Base-by-base conservation (phyloP, 108 stramenopile species). In the Skeletonema costatum region DNA sequence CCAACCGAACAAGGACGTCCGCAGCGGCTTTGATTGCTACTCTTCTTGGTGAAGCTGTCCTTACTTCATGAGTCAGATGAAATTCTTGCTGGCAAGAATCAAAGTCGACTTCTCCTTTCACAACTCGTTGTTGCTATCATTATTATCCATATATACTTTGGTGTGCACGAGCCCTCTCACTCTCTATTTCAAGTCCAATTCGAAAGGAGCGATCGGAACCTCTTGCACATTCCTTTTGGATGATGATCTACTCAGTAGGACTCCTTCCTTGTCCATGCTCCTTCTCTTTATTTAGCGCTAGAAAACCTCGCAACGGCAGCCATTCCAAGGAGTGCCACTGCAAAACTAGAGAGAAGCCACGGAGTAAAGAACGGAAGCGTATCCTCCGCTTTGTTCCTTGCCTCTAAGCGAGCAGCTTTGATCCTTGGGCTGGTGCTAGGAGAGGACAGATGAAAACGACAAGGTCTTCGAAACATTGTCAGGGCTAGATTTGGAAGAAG, bases 391-490 rank as follows among this genome's bases (percentile, higher is more conserved):
- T 50, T 50, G 48, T 14, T 50, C 0, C 48, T 50, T 50, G 48
- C 30, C 2, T 76, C 59, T 10, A 66, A 66, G 41, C 65, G 66
- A 60, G 66, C 74, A 30, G 65, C 65, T 36, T 74, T 74, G 64
- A 66, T 75, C 31, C 66, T 4, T n/a, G 56, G 53, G 21, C 56
- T 68, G 2, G 32, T 2, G 50, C 68, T 68, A 10, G 75, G 75
- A 9, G 75, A 66, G 10, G n/a, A 69, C 60, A 6, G 66, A 44
- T 10, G 75, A 13, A 63, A 76, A 76, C 41, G 48, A 50, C 48
- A 50, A 76, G 36, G 36, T 76, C 59, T n/a, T 50, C n/a, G 48
- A 50, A 19, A 39, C 17, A 58, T 60, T 25, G 53, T 56, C 13
- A 36, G 35, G 33, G 61, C 36, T 29, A 32, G 48, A 25, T 68